Base-by-base conservation (phyloP, 768 basidiomycete species). In the Hydnomerulius pinastri region DNA sequence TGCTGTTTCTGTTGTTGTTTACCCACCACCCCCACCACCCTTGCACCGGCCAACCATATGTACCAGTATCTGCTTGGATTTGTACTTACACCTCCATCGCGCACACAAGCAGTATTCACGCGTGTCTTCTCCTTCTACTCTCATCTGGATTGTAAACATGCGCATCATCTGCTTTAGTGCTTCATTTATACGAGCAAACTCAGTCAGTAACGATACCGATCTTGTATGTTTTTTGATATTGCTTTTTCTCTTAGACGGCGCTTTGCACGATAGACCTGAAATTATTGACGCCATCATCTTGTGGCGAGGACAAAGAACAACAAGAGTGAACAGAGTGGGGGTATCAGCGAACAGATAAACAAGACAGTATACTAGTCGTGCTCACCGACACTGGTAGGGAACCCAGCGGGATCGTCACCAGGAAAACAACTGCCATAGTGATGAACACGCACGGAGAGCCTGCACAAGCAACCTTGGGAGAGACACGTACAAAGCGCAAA, bases 51-150 rank as follows among this genome's bases (percentile, higher is more conserved):
- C 47, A 43, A 42, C n/a, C 47, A 48, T 32, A 24, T 48, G 47
- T 48, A 48, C 47, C 24, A 10, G 28, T 48, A 48, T 46, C 29
- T 48, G 40, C 41, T 42, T 48, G 29, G 40, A 42, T 48, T 45
- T 48, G 42, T 43, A 4, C 40, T 30, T 42, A 30, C 10, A 9
- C n/a, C 17, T 2, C 15, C 27, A 15, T 13, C 11, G 12, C 20
- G 30, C 4, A 5, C 24, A 18, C 7, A 2, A 12, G 20, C 17
- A 38, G 35, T 13, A 18, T n/a, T n/a, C 21, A 17, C 15, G 24
- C 11, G 25, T 21, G 11, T 6, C n/a, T 17, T 2, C 18, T 35
- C 33, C 6, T 17, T 17, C 9, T 3, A 5, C 5, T 35, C 18
- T 17, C n/a, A n/a, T 35, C 33, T 35, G 33, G 33, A 35, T 35